Base-by-base conservation (phyloP, 1,284 basidiomycete species). In the Microbotryum saponariae region DNA sequence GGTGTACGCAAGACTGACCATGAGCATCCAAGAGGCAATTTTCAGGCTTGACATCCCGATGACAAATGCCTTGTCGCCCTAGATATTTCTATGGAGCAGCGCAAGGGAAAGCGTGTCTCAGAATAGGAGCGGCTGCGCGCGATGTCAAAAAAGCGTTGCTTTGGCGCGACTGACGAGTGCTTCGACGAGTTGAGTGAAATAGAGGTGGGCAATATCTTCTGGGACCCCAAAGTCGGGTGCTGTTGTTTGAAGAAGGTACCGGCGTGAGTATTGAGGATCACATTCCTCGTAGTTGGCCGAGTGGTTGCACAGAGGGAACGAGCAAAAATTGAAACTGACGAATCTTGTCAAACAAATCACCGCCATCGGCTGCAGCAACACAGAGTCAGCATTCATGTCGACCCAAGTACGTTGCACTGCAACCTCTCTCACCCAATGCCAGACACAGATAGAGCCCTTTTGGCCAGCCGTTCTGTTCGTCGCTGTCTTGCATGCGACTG, bases 281-380 rank as follows among this genome's bases (percentile, higher is more conserved):
- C 16, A 3, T 10, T 14, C 37, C 37, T 42, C 27, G 27, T 0
- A 27, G 27, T 6, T 4, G 27, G 27, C 4, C 27, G 27, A 27
- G 27, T 27, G 27, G 27, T 27, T 5, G 27, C 27, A 4, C 27
- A 6, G 27, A 6, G 6, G 27, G 27, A 27, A 27, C 27, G 53
- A 51, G 21, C 29, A 16, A 55, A n/a, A 45, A 27, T 31, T 23
- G 7, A 71, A 80, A 6, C 48, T 69, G 72, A 92, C 92, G 88
- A 64, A 98, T 97, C 79, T 97, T 97, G 77, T 98, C 96, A 74
- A 98, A 98, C 48, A 98, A 77, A 75, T 98, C 94, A 0, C 96
- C 94, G 51, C 92, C 93, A 1, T 86, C 86, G 0, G 93, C 94
- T 48, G 94, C 79, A 23, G 20, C 3, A n/a, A 20, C 2, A n/a